Base-by-base conservation (phyloP, 768 basidiomycete species). In the Kondoa subrosea region DNA sequence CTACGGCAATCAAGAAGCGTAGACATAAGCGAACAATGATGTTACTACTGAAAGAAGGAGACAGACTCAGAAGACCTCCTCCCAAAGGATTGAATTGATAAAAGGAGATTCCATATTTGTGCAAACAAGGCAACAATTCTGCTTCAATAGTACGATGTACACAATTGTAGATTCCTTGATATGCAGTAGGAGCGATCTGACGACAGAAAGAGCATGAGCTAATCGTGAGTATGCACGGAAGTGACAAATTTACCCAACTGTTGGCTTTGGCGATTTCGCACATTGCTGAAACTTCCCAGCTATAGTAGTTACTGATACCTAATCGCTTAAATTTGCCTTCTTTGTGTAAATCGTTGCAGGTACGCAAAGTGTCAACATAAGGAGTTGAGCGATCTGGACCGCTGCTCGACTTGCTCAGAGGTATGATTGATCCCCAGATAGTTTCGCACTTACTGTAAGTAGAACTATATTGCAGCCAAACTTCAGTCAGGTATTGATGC, bases 161-260 rank as follows among this genome's bases (percentile, higher is more conserved):
- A 3, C 77, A 77, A 67, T 82, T 81, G 74, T 81, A 82, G 50
- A 81, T 65, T 78, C 79, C 70, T 68, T 32, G 21, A 4, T 50
- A 50, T 31, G 25, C 0, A 56, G 4, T 32, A 61, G 25, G 25
- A 1, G 12, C n/a, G n/a, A n/a, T n/a, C n/a, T n/a, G n/a, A n/a
- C n/a, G n/a, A n/a, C n/a, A n/a, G n/a, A n/a, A n/a, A n/a, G n/a
- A n/a, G n/a, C n/a, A n/a, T n/a, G n/a, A n/a, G n/a, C n/a, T n/a
- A n/a, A n/a, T n/a, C n/a, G n/a, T n/a, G n/a, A n/a, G n/a, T n/a
- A n/a, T n/a, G n/a, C n/a, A n/a, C n/a, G n/a, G n/a, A n/a, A n/a
- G n/a, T n/a, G 80, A 81, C 0, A 82, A 82, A 72, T 77, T 76
- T 70, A 84, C 77, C 76, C 79, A 83, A 30, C 80, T 78, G 59